Evolutionary conservation across 139 green algal species (phyloP).

Genomic region (Tetradesmus obliquus): DNA sequence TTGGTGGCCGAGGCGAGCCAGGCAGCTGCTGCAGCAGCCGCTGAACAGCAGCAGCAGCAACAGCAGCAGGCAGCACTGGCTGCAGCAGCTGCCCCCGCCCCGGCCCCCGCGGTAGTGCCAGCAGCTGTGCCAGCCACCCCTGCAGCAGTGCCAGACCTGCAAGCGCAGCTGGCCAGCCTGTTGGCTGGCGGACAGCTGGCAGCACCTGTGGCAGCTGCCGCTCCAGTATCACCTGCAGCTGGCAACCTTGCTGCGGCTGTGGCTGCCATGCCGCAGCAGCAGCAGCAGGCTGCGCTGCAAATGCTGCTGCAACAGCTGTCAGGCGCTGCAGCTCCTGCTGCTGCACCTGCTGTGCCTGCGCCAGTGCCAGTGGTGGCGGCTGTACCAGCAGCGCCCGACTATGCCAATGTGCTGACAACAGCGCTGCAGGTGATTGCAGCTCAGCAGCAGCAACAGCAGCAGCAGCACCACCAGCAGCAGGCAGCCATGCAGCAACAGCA

Average conservation of each 20-base stretch:
- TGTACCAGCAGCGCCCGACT: not conserved
- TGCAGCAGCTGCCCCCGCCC: not conserved
- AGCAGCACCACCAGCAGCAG: constrained; percentile 6
- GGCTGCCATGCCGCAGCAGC: not conserved
- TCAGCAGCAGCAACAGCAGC: constrained; percentile 11
- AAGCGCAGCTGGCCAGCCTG: not conserved
- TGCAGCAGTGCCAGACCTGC: constrained; percentile 5
- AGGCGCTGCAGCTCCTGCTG: not conserved
- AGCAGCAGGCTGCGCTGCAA: not conserved
- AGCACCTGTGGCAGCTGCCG: not conserved
- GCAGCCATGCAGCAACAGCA: not conserved
- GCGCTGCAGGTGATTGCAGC: constrained; percentile 25
- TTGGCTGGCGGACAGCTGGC: not conserved
- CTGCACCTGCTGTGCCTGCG: not conserved
- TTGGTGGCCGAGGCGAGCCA: not conserved
- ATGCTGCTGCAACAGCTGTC: not conserved
- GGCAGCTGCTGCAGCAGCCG: not conserved
- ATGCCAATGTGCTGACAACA: not conserved
- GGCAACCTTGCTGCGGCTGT: not conserved
- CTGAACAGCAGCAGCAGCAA: not conserved
- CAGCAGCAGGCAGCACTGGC: not conserved
- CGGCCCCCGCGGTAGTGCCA: not conserved
- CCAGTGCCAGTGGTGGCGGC: not conserved
- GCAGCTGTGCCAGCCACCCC: not conserved
- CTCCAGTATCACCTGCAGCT: not conserved